Conservation (phyloP, 2,329 filamentous ascomycete species). For the Aspergillus hiratsukae region DNA sequence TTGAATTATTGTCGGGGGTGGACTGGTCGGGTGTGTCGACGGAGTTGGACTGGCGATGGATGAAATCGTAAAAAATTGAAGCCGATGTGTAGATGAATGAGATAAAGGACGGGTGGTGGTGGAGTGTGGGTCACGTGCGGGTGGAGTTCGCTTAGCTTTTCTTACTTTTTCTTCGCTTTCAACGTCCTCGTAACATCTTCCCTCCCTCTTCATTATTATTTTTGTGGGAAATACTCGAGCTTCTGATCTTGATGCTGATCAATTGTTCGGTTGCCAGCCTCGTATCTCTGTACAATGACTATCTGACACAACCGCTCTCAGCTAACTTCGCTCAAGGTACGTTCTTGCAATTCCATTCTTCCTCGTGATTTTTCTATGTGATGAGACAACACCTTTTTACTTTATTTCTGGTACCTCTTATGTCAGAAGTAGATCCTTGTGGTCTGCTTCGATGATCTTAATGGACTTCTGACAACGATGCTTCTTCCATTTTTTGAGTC, state of each 20-base stretch:
- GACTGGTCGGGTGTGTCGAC: slow-evolving; percentile 28
- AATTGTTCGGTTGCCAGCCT: background rate
- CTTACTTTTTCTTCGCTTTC: slow-evolving; percentile 21
- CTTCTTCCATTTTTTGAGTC: background rate
- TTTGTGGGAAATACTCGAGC: background rate
- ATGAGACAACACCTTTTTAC: slow-evolving; percentile 64
- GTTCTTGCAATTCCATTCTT: slow-evolving; percentile 21
- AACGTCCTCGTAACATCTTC: no score
- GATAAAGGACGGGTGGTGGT: slow-evolving; percentile 11
- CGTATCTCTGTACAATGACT: background rate
- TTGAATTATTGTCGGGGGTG: slow-evolving; percentile 17
- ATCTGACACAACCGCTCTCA: background rate
- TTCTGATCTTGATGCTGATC: background rate
- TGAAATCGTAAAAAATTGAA: slow-evolving; percentile 7
- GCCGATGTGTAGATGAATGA: slow-evolving; percentile 3
- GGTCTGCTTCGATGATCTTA: slow-evolving; percentile 68
- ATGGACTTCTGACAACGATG: slow-evolving; percentile 70
- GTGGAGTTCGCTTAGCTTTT: slow-evolving; percentile 19
- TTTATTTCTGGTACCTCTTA: slow-evolving; percentile 96
- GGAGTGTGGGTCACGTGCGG: slow-evolving; percentile 33
- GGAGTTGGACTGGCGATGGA: slow-evolving; percentile 18
- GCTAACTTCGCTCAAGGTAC: background rate
- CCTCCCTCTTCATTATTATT: background rate
- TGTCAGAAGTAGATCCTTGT: slow-evolving; percentile 59
- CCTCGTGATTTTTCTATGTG: slow-evolving; percentile 42